A percentile compares a stretch with the other conserved stretches of the same genome.
Evolutionary conservation across 2,329 filamentous ascomycete species (phyloP).

Genomic region (Aspergillus udagawae): DNA sequence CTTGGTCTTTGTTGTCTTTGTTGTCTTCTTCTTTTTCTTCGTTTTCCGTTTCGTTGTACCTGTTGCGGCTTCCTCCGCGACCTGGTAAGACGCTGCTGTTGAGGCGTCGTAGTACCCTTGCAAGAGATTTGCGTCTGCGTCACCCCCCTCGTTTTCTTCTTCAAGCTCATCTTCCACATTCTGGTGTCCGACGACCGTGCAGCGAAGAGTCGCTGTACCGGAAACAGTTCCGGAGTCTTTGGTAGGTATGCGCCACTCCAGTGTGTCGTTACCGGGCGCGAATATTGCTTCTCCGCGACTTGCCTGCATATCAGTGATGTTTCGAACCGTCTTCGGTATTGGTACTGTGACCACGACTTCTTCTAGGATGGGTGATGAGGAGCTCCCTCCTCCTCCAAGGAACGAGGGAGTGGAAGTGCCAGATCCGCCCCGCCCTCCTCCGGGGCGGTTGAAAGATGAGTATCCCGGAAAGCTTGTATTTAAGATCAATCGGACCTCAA

Average conservation of each 20-base stretch:
- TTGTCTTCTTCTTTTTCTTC: slow-evolving; percentile 36
- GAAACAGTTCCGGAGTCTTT: slow-evolving; percentile 69
- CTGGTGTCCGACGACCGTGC: slow-evolving; percentile 69
- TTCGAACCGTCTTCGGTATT: slow-evolving; percentile 73
- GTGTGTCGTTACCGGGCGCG: slow-evolving; percentile 63
- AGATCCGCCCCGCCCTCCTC: slow-evolving; percentile 36
- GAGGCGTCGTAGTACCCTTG: slow-evolving; percentile 46
- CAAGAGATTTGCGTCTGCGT: slow-evolving; percentile 37
- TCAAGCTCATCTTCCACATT: slow-evolving; percentile 48
- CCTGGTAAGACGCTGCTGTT: slow-evolving; percentile 29
- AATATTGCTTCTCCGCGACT: slow-evolving; percentile 81
- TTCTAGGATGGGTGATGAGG: slow-evolving; percentile 63
- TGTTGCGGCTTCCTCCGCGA: slow-evolving; percentile 15
- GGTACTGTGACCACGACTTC: slow-evolving; percentile 75
- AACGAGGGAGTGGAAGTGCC: slow-evolving; percentile 49
- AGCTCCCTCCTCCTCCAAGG: slow-evolving; percentile 51
- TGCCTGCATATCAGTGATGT: slow-evolving; percentile 75
- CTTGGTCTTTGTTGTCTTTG: slow-evolving; percentile 33
- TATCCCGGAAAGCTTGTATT: slow-evolving; percentile 61
- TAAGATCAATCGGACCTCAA: slow-evolving; percentile 76
- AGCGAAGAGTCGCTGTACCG: slow-evolving; percentile 69
- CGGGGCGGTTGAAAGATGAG: slow-evolving; percentile 38
- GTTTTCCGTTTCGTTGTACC: slow-evolving; percentile 30
- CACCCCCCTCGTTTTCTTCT: slow-evolving; percentile 31
- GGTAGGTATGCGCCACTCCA: slow-evolving; percentile 79